Evolutionary conservation across 2,329 filamentous ascomycete species (phyloP).

Genomic region (Trichoderma polysporum): DNA sequence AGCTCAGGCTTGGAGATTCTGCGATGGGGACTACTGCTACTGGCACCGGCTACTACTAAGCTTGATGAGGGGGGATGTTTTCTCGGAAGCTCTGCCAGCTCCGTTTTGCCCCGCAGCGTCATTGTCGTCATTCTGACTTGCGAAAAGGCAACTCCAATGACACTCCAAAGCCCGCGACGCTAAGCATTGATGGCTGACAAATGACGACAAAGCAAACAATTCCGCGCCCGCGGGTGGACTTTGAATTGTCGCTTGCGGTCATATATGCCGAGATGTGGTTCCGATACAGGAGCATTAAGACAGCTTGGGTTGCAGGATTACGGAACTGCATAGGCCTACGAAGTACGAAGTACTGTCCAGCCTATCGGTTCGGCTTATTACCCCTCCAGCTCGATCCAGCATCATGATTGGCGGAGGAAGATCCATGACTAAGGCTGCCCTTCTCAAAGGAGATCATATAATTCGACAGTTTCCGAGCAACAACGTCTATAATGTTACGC

Average conservation of each 20-base stretch:
- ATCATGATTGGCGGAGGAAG: not conserved
- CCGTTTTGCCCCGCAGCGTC: conserved; percentile 20
- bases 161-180: conserved; percentile 1
- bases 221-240: too few species aligned
- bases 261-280: not conserved
- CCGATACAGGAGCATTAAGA: not conserved
- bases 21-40: not conserved
- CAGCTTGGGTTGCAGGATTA: not conserved
- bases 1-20: not conserved
- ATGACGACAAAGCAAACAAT: conserved; percentile 3
- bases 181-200: conserved; percentile 14
- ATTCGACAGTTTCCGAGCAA: not conserved
- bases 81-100: conserved; percentile 14
- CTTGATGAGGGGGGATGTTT: not conserved
- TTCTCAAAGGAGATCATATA: not conserved
- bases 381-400: not conserved
- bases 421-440: not conserved
- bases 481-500: not conserved
- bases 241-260: not conserved
- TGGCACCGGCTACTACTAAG: not conserved
- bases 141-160: not conserved
- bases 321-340: not conserved
- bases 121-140: conserved; percentile 23
- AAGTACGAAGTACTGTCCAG: too few species aligned
- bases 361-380: not conserved